Conservation (phyloP, 2,329 filamentous ascomycete species). For the Calonectria crousiana region DNA sequence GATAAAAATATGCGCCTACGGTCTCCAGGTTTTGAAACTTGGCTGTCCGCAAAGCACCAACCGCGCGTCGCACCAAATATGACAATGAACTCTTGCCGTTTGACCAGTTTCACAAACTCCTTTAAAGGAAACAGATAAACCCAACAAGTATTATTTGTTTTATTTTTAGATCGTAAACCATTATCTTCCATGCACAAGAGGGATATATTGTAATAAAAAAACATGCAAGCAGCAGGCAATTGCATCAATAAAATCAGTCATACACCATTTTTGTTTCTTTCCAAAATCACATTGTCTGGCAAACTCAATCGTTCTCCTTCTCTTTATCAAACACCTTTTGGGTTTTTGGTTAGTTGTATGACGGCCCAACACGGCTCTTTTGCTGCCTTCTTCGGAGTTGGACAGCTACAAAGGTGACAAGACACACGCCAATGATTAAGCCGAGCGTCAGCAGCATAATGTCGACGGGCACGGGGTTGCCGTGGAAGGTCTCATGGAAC, state of each 20-base stretch:
- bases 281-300: background rate
- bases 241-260: background rate
- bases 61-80: background rate
- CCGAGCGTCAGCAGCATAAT: slow-evolving; percentile 73
- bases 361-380: slow-evolving; percentile 42
- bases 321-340: background rate
- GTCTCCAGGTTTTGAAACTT: background rate
- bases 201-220: background rate
- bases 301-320: background rate
- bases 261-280: background rate
- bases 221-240: background rate
- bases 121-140: background rate
- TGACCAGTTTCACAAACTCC: background rate
- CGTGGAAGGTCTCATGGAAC: slow-evolving; percentile 78
- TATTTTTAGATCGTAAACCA: background rate
- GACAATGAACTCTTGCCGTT: background rate
- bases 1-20: background rate
- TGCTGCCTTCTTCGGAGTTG: slow-evolving; percentile 51
- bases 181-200: background rate
- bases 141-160: background rate
- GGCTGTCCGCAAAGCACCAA: background rate
- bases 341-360: slow-evolving; percentile 22
- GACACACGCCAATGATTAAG: slow-evolving; percentile 70
- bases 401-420: slow-evolving; percentile 75
- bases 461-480: slow-evolving; percentile 84